Percentiles rank a stretch among this genome's conserved stretches.
These are phyloP conservation scores for Cryomyces minteri DNA, from an alignment of 495 filamentous ascomycete genomes.

Conservation along the genomic window DNA sequence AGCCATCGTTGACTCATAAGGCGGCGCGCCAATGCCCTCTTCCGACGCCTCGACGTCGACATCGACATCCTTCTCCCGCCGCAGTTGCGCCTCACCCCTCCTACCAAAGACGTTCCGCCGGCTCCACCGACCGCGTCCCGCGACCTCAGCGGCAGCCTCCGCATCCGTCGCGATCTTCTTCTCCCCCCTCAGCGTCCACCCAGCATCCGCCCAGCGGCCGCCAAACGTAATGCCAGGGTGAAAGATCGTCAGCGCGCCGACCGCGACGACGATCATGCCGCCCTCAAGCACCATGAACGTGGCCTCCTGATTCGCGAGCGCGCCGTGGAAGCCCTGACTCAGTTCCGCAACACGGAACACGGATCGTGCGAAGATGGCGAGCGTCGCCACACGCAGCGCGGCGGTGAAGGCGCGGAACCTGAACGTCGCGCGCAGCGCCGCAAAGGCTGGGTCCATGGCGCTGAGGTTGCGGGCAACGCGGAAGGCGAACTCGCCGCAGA, in stretches of 20 bases:
- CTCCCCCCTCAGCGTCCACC: slow-evolving; percentile 6
- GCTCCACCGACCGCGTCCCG: no score
- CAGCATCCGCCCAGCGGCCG: slow-evolving; percentile 12
- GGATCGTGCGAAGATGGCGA: slow-evolving; percentile 42
- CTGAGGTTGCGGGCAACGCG: neutral
- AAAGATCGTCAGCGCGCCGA: slow-evolving; percentile 34
- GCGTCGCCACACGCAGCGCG: slow-evolving; percentile 29
- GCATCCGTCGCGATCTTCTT: no score
- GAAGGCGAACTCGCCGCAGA: slow-evolving; percentile 32
- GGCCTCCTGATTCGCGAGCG: slow-evolving; percentile 37
- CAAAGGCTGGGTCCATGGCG: slow-evolving; percentile 2
- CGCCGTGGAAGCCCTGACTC: slow-evolving; percentile 37
- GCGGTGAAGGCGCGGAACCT: slow-evolving; percentile 2
- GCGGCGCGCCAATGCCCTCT: no score
- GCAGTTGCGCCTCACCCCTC: no score
- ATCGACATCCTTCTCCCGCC: no score
- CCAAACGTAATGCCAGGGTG: slow-evolving; percentile 31
- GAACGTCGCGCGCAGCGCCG: neutral
- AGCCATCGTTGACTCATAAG: no score
- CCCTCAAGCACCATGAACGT: slow-evolving; percentile 55
- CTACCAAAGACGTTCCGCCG: no score
- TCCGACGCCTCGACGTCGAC: no score
- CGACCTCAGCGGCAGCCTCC: no score
- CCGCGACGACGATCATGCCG: slow-evolving; percentile 44
- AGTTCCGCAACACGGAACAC: slow-evolving; percentile 49